Conservation (phyloP, 352 stramenopile species). For the Globisporangium spinosum region DNA sequence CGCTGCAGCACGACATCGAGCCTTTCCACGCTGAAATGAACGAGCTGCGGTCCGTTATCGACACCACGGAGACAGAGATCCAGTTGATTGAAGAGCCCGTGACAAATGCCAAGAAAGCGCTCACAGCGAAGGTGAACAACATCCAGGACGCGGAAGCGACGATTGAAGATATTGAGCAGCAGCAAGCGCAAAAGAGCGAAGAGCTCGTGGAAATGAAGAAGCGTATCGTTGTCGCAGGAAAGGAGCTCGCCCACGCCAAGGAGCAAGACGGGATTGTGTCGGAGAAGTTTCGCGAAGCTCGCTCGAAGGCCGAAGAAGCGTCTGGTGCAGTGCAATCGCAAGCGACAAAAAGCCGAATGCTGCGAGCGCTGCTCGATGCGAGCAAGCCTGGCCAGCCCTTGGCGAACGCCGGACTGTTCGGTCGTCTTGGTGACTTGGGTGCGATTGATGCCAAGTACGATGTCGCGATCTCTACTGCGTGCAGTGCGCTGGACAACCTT, state of each 20-base stretch:
- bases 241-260: slow-evolving; percentile 69
- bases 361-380: slow-evolving; percentile 91
- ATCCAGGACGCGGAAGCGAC: slow-evolving; percentile 55
- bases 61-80: slow-evolving; percentile 79
- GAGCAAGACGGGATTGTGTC: slow-evolving; percentile 42
- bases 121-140: slow-evolving; percentile 56
- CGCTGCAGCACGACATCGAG: slow-evolving; percentile 75
- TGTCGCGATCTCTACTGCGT: slow-evolving; percentile 97
- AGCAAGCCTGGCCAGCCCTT: slow-evolving; percentile 89
- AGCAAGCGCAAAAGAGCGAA: slow-evolving; percentile 48
- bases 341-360: slow-evolving; percentile 65
- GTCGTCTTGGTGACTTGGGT: slow-evolving; percentile 96
- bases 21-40: slow-evolving; percentile 73
- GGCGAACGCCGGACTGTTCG: slow-evolving; percentile 90
- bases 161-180: slow-evolving; percentile 57
- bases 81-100: slow-evolving; percentile 67
- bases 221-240: slow-evolving; percentile 73
- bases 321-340: slow-evolving; percentile 63
- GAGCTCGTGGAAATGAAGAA: slow-evolving; percentile 70
- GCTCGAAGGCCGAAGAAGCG: slow-evolving; percentile 76
- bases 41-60: slow-evolving; percentile 66
- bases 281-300: slow-evolving; percentile 61
- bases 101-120: slow-evolving; percentile 75
- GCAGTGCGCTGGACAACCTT: slow-evolving; percentile 94
- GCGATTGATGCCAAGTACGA: slow-evolving; percentile 96